Conservation (phyloP, 1,284 basidiomycete species). For the Heliocybe sulcata region DNA sequence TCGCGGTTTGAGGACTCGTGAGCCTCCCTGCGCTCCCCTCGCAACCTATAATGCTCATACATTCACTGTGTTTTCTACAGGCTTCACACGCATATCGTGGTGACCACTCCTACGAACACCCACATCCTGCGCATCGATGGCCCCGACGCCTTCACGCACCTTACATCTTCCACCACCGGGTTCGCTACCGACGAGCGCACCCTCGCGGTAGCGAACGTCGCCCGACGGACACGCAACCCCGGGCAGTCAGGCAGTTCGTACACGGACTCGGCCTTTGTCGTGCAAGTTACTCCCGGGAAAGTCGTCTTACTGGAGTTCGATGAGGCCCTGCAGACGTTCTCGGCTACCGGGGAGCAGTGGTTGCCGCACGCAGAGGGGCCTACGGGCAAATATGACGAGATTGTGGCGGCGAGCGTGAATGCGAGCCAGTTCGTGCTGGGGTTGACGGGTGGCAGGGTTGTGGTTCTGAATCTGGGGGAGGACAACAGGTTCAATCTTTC, state of each 20-base stretch:
- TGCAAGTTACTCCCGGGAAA: slow-evolving; percentile 65
- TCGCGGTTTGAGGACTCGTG: slow-evolving; percentile 42
- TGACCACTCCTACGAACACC: slow-evolving; percentile 48
- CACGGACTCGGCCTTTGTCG: slow-evolving; percentile 42
- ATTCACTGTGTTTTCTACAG: slow-evolving; percentile 20
- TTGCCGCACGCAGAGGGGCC: slow-evolving; percentile 17
- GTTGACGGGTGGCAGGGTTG: slow-evolving; percentile 48
- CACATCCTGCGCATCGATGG: slow-evolving; percentile 44
- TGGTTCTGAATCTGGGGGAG: slow-evolving; percentile 40
- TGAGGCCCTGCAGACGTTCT: slow-evolving; percentile 23
- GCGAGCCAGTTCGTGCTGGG: slow-evolving; percentile 63
- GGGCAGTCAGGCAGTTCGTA: slow-evolving; percentile 31
- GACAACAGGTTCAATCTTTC: slow-evolving; percentile 29
- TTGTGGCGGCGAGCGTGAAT: slow-evolving; percentile 66
- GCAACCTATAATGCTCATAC: not conserved
- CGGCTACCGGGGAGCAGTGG: slow-evolving; percentile 25
- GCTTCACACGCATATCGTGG: slow-evolving; percentile 46
- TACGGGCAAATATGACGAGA: slow-evolving; percentile 29
- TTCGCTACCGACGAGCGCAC: slow-evolving; percentile 50
- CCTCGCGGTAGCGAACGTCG: slow-evolving; percentile 56
- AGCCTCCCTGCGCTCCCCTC: slow-evolving; percentile 16
- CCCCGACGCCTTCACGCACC: slow-evolving; percentile 26
- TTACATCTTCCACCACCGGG: slow-evolving; percentile 29
- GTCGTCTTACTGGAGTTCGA: slow-evolving; percentile 52
- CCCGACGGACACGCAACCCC: slow-evolving; percentile 18